Evolutionary conservation across 768 basidiomycete species (phyloP).

Genomic region (Boletus rex-veris): DNA sequence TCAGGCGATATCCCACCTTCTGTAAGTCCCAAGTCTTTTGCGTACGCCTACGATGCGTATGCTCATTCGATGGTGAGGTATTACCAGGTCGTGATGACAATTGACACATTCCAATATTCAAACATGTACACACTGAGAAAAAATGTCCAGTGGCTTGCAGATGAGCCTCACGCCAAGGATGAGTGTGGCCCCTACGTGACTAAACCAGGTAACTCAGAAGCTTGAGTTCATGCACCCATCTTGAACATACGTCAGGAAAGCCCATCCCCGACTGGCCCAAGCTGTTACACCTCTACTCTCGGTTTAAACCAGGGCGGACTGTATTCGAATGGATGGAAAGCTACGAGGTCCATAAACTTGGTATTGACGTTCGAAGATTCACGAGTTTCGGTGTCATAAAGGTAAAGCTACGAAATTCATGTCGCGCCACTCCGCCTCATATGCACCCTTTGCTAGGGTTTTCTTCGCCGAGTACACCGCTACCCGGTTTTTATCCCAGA

Average conservation of each 20-base stretch:
- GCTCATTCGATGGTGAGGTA: constrained; percentile 50
- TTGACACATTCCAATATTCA: constrained; percentile 96
- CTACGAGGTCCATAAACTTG: constrained; percentile 63
- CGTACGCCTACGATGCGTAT: not conserved
- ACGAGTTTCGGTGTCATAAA: constrained; percentile 98
- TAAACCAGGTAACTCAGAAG: constrained; percentile 49
- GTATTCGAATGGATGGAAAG: constrained; percentile 86
- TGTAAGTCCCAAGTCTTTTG: constrained; percentile 49
- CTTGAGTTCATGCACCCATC: not conserved
- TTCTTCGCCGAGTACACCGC: constrained; percentile 89
- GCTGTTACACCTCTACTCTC: constrained; percentile 82
- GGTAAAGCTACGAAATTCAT: constrained; percentile 34
- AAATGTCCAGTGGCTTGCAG: constrained; percentile 82
- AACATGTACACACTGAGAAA: constrained; percentile 95
- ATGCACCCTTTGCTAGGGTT: constrained; percentile 52
- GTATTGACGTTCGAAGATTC: constrained; percentile 91
- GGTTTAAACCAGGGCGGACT: constrained; percentile 77
- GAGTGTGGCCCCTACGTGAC: constrained; percentile 95
- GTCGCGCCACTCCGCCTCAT: not conserved
- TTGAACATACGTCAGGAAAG: constrained; percentile 38
- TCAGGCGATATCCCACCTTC: constrained; percentile 84
- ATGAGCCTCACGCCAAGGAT: constrained; percentile 76
- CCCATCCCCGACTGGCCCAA: constrained; percentile 81
- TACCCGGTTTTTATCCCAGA: constrained; percentile 74
- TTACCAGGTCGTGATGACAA: constrained; percentile 94